These are phyloP conservation scores for Lactuca sativa DNA, from an alignment of 129 eudicot genomes.

Conservation along the genomic window DNA sequence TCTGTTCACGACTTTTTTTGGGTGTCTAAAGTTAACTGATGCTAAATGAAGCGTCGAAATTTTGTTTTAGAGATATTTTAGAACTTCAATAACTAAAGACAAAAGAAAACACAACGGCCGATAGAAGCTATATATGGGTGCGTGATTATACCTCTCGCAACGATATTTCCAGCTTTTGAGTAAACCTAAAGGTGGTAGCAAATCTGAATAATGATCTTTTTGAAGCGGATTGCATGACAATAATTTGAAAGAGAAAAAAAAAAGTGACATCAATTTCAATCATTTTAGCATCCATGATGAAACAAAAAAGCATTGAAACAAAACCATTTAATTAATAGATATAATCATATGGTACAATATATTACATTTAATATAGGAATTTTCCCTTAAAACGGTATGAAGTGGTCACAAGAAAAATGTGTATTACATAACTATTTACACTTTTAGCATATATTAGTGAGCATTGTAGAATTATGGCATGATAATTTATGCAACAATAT, in stretches of 20 bases:
- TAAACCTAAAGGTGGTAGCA: neutral
- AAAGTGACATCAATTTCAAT: neutral
- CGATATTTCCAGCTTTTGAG: neutral
- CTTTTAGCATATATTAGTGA: constrained; percentile 16
- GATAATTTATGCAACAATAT: constrained; percentile 28
- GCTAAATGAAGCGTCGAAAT: neutral
- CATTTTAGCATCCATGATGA: neutral
- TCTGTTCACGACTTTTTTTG: neutral
- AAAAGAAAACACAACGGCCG: neutral
- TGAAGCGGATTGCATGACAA: neutral
- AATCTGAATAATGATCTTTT: neutral
- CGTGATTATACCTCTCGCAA: neutral
- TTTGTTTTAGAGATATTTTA: neutral
- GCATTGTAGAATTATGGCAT: neutral
- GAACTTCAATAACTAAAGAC: constrained; percentile 4
- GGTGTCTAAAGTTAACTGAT: neutral
- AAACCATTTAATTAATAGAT: constrained; percentile 3
- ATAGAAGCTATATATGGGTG: neutral
- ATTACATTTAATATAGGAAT: neutral
- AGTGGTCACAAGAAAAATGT: constrained; percentile 7
- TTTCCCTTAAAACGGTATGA: neutral
- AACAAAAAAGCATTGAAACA: neutral
- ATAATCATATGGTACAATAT: neutral
- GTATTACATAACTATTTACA: constrained; percentile 1
- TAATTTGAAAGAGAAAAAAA: no score